phyloP scores from a whole-genome alignment of 2,329 filamentous ascomycete genomes.

The Sclerotinia glacialis region DNA sequence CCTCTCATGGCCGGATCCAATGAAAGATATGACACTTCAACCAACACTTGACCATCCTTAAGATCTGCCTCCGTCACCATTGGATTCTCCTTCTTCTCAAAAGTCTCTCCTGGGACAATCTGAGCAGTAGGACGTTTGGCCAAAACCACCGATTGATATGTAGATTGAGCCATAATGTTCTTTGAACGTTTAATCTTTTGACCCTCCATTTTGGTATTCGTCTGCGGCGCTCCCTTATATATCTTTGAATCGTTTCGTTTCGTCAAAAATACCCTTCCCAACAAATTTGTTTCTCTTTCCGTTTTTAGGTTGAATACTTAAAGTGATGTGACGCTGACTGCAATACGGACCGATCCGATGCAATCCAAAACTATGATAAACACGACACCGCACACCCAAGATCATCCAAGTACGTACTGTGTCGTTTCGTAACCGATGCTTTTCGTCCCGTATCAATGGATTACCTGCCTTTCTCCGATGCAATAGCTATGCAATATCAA shows the following conservation, averaged over 20 bases:
- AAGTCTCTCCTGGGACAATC: constrained; percentile 65
- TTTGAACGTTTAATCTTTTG: constrained; percentile 24
- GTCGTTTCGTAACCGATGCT: not conserved
- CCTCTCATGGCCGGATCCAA: constrained; percentile 75
- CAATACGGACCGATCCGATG: constrained; percentile 1
- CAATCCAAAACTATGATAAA: constrained; percentile 1
- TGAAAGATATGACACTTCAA: constrained; percentile 61
- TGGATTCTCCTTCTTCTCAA: constrained; percentile 51
- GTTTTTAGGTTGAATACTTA: not conserved
- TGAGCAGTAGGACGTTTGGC: constrained; percentile 59
- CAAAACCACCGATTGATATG: constrained; percentile 50
- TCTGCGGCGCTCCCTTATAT: constrained; percentile 11
- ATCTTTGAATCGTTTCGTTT: constrained; percentile 18
- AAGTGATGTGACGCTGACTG: constrained; percentile 8
- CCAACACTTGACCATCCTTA: constrained; percentile 62
- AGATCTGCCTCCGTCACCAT: constrained; percentile 48
- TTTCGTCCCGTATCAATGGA: constrained; percentile 2
- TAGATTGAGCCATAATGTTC: constrained; percentile 39
- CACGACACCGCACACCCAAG: constrained; percentile 2
- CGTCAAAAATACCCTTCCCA: not conserved
- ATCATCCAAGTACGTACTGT: not conserved
- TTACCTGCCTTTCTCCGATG: constrained; percentile 9
- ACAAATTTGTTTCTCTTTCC: constrained; percentile 1
- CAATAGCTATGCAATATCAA: constrained; percentile 5
- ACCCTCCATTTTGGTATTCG: constrained; percentile 5